phyloP scores from a whole-genome alignment of 257 asterid species.

The Coffea eugenioides region DNA sequence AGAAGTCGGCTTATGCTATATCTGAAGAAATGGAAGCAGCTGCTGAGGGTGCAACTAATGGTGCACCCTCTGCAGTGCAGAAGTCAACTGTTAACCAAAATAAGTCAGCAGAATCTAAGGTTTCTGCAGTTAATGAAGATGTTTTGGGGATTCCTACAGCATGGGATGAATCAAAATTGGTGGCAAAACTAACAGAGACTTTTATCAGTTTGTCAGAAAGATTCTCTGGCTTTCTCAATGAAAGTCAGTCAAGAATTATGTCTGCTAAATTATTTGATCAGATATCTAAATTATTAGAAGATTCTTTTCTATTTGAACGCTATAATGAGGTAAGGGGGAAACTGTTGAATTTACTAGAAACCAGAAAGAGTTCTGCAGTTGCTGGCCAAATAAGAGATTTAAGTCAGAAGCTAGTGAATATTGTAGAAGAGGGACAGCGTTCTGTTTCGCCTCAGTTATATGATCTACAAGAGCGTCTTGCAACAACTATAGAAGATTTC shows the following conservation, averaged over 20 bases:
- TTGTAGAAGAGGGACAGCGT: conserved; percentile 87
- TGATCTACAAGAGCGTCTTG: conserved; percentile 77
- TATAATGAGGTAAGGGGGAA: conserved; percentile 60
- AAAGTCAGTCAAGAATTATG: conserved; percentile 71
- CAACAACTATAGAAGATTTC: conserved; percentile 73
- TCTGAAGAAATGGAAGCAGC: conserved; percentile 67
- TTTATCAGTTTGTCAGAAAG: conserved; percentile 77
- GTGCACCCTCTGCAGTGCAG: conserved; percentile 37
- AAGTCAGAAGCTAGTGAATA: conserved; percentile 74
- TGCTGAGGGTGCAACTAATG: conserved; percentile 46
- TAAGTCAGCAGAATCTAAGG: conserved; percentile 40
- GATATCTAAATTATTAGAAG: conserved; percentile 72
- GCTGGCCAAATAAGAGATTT: conserved; percentile 71
- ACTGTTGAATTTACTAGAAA: conserved; percentile 56
- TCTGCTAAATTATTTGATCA: conserved; percentile 85
- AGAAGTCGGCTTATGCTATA: conserved; percentile 52
- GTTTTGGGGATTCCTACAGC: conserved; percentile 39
- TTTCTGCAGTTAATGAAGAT: conserved; percentile 39
- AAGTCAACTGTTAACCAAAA: conserved; percentile 34
- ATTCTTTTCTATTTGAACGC: conserved; percentile 64
- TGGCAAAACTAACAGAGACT: conserved; percentile 64
- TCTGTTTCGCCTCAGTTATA: conserved; percentile 79
- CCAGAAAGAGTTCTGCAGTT: conserved; percentile 65
- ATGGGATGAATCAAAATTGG: conserved; percentile 82
- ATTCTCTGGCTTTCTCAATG: conserved; percentile 88